Evolutionary conservation across 1,284 basidiomycete genomes (phyloP).

Genomic region (Sporisorium graminicola): DNA sequence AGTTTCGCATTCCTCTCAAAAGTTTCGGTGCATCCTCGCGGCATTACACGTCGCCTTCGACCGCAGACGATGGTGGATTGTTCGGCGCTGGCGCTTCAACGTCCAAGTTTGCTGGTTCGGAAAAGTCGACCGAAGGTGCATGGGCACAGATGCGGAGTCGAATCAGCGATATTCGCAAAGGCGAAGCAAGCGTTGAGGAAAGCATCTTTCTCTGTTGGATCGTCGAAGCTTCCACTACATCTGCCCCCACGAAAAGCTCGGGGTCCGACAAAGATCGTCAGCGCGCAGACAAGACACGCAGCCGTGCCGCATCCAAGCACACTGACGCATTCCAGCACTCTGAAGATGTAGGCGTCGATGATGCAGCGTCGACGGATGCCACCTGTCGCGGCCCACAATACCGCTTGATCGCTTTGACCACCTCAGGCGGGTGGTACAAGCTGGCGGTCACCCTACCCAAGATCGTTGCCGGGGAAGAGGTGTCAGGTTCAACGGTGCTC

Average conservation of each 20-base stretch:
- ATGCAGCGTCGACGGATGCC: neutral
- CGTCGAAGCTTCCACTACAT: conserved; percentile 4
- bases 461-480: neutral
- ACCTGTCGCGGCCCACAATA: neutral
- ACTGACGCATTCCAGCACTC: neutral
- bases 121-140: conserved; percentile 58
- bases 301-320: neutral
- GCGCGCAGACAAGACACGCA: conserved; percentile 6
- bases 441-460: conserved; percentile 36
- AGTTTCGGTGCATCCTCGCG: conserved; percentile 49
- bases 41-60: conserved; percentile 14
- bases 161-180: conserved; percentile 58
- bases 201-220: conserved; percentile 60
- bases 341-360: neutral
- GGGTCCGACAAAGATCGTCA: neutral
- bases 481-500: conserved; percentile 42
- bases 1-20: conserved; percentile 59
- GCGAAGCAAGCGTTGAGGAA: conserved; percentile 60
- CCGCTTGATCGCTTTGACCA: conserved; percentile 58
- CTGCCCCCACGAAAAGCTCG: neutral
- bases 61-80: conserved; percentile 13
- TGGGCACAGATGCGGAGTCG: conserved; percentile 62
- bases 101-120: conserved; percentile 19
- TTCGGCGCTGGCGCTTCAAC: conserved; percentile 7
- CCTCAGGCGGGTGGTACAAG: conserved; percentile 62